Percentiles rank a stretch among this genome's conserved stretches.
Evolutionary conservation across 345 rosid species (phyloP).

Genomic region (Rhodamnia rubescens): DNA sequence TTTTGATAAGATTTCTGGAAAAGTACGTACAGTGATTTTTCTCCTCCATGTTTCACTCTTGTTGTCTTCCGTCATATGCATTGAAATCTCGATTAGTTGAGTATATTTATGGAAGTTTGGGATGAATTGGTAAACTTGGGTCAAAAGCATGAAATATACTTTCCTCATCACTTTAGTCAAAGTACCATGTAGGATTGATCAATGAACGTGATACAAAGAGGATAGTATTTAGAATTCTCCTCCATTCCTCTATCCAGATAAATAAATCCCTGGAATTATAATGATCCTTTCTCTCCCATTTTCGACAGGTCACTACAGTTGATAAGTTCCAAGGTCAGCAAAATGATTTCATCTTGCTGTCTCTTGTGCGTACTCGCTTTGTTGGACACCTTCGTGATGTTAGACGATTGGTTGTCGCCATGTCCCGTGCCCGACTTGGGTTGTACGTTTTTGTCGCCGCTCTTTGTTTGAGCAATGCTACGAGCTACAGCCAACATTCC

Average conservation of each 20-base stretch:
- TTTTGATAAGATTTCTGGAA: background rate
- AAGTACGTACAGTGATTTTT: background rate
- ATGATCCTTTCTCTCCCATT: background rate
- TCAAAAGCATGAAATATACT: background rate
- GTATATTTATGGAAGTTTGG: background rate
- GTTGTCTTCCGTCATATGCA: background rate
- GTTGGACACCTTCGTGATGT: slow-evolving; percentile 99
- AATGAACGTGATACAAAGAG: background rate
- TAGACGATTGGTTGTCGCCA: slow-evolving; percentile 91
- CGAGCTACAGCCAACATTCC: slow-evolving; percentile 92
- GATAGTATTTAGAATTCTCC: background rate
- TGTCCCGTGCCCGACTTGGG: slow-evolving; percentile 98
- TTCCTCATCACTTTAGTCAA: background rate
- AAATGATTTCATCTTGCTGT: slow-evolving; percentile 83
- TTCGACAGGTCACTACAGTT: slow-evolving; percentile 72
- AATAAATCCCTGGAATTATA: background rate
- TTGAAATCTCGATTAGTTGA: background rate
- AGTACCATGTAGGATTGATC: background rate
- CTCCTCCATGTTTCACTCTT: background rate
- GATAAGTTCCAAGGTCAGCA: slow-evolving; percentile 99
- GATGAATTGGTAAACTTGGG: background rate
- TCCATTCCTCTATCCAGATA: background rate
- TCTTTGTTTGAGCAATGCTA: slow-evolving; percentile 95
- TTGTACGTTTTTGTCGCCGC: slow-evolving; percentile 78
- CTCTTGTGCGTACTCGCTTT: slow-evolving; percentile 92